Evolutionary conservation across 495 filamentous ascomycete species (phyloP).

Genomic region (Peziza echinospora): DNA sequence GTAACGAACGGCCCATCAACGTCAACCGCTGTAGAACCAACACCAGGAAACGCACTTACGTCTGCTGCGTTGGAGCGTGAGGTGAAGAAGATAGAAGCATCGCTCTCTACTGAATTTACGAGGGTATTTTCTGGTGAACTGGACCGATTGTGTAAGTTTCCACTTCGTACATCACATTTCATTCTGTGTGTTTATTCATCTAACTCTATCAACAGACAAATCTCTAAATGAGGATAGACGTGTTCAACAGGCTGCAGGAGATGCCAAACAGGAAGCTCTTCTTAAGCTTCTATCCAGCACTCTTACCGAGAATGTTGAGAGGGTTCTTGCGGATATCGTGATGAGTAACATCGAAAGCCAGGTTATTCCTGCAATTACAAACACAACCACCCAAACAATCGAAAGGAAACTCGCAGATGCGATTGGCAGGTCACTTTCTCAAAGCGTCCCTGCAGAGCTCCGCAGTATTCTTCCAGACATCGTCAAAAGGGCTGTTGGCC

Average conservation of each 20-base stretch:
- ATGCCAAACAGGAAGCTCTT: constrained; percentile 53
- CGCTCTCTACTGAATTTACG: constrained; percentile 33
- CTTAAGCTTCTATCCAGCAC: constrained; percentile 73
- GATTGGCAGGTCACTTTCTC: constrained; percentile 22
- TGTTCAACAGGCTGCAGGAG: constrained; percentile 36
- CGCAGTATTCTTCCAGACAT: constrained; percentile 33
- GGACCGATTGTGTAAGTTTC: constrained; percentile 26
- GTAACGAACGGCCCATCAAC: constrained; percentile 4
- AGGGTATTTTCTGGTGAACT: constrained; percentile 36
- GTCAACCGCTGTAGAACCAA: constrained; percentile 7
- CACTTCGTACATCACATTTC: neutral
- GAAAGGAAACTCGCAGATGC: constrained; percentile 38
- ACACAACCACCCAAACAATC: constrained; percentile 30
- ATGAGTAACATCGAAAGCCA: constrained; percentile 39
- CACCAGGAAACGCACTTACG: constrained; percentile 9
- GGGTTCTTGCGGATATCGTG: constrained; percentile 50
- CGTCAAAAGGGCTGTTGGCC: constrained; percentile 40
- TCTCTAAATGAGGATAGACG: constrained; percentile 45
- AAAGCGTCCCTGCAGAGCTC: constrained; percentile 31
- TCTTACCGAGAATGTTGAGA: constrained; percentile 74
- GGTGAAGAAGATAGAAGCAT: constrained; percentile 33
- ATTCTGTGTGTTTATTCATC: neutral
- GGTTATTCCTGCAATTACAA: constrained; percentile 31
- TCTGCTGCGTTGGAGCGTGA: constrained; percentile 28
- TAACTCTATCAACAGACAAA: constrained; percentile 21